Evolutionary conservation across 2,329 filamentous ascomycete genomes (phyloP).

Genomic region (Torrubiella hemipterigena): DNA sequence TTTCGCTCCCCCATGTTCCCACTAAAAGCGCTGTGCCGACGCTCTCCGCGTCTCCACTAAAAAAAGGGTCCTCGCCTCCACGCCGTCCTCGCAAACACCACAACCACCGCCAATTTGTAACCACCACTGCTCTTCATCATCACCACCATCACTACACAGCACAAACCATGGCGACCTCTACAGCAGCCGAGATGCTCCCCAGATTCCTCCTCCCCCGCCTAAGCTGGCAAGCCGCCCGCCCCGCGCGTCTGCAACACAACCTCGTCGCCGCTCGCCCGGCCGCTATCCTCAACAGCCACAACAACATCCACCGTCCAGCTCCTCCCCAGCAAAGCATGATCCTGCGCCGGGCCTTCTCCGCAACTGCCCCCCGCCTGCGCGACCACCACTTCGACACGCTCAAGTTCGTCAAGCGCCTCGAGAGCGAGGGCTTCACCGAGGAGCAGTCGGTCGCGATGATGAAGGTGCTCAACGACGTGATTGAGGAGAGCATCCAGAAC

Average conservation of each 20-base stretch:
- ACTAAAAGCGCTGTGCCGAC: too few relatives aligned
- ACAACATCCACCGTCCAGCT: conserved; percentile 6
- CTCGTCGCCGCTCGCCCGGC: conserved; percentile 12
- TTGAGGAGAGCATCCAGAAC: conserved; percentile 97
- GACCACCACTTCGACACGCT: conserved; percentile 98
- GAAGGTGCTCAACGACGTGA: conserved; percentile 91
- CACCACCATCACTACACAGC: neutral
- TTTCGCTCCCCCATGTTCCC: too few relatives aligned
- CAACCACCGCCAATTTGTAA: too few relatives aligned
- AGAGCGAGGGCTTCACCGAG: conserved; percentile 88
- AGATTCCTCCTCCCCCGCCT: conserved; percentile 42
- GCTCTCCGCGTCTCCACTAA: too few relatives aligned
- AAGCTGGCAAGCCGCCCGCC: conserved; percentile 32
- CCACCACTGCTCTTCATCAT: too few relatives aligned
- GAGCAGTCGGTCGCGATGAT: conserved; percentile 97
- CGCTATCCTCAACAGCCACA: conserved; percentile 10
- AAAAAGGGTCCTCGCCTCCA: too few relatives aligned
- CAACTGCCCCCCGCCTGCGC: conserved; percentile 42
- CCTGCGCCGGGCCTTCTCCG: conserved; percentile 49
- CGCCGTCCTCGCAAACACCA: too few relatives aligned
- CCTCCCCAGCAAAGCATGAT: conserved; percentile 13
- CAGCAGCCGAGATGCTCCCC: conserved; percentile 31
- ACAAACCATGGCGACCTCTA: conserved; percentile 16
- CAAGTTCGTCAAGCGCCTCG: conserved; percentile 86
- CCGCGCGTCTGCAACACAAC: conserved; percentile 14